Percentiles rank a stretch among this genome's conserved stretches.
phyloP scores from a whole-genome alignment of 129 eudicot species.

The Apium graveolens region DNA sequence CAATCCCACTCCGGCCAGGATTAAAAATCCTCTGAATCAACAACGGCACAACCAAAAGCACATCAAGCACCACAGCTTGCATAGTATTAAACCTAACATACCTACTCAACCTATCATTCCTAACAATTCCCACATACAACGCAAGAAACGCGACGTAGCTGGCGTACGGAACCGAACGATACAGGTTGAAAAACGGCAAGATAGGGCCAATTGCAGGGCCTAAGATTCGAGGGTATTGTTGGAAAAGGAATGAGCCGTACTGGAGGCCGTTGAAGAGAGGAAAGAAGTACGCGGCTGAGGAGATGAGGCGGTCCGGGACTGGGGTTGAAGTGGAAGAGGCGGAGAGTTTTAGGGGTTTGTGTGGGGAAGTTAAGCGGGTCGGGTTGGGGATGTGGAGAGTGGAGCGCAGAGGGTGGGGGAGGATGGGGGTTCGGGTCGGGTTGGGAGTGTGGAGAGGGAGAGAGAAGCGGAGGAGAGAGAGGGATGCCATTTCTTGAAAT shows the following conservation, averaged over 20 bases:
- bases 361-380: not conserved
- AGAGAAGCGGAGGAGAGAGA: not conserved
- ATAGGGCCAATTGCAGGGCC: constrained; percentile 53
- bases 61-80: constrained; percentile 90
- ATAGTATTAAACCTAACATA: constrained; percentile 84
- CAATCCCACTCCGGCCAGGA: constrained; percentile 66
- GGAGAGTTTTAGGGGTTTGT: constrained; percentile 16
- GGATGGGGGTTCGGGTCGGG: not conserved
- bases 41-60: constrained; percentile 55
- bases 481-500: not conserved
- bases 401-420: constrained; percentile 30
- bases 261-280: constrained; percentile 91
- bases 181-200: constrained; percentile 55
- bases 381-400: not conserved
- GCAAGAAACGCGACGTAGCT: constrained; percentile 60
- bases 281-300: constrained; percentile 78
- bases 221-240: constrained; percentile 53
- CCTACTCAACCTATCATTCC: constrained; percentile 45
- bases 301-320: constrained; percentile 74
- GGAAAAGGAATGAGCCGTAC: constrained; percentile 82
- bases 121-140: constrained; percentile 61
- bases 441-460: not conserved
- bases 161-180: constrained; percentile 71
- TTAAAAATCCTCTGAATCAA: constrained; percentile 47
- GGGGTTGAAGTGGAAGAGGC: constrained; percentile 58